These are phyloP conservation scores for Tieghemiomyces parasiticus DNA, from an alignment of 192 early-diverging fungal genomes.

Conservation along the genomic window DNA sequence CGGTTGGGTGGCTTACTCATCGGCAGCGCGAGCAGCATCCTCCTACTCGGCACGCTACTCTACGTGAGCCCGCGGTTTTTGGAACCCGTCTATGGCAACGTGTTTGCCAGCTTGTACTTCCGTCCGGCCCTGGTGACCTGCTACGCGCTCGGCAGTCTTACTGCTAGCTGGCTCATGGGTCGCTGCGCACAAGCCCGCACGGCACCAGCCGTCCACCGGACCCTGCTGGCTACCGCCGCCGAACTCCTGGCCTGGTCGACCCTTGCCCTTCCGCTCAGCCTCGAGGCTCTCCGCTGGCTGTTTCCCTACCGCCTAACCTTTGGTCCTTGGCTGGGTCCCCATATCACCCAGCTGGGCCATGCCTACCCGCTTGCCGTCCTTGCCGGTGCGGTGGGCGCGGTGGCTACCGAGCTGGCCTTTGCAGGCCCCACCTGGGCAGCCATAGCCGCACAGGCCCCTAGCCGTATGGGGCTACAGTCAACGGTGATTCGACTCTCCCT, in stretches of 20 bases:
- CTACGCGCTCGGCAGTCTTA: conserved; percentile 29
- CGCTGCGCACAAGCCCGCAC: not conserved
- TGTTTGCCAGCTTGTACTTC: conserved; percentile 37
- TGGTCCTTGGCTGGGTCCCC: conserved; percentile 5
- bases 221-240: not conserved
- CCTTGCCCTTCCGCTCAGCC: too few species aligned
- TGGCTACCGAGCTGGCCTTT: not conserved
- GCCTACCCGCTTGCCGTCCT: conserved; percentile 2
- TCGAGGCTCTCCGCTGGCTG: not conserved
- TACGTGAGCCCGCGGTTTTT: conserved; percentile 10
- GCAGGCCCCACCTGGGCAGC: not conserved
- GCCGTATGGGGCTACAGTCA: not conserved
- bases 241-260: too few species aligned
- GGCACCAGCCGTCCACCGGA: not conserved
- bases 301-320: not conserved
- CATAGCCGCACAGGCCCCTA: too few species aligned
- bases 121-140: conserved; percentile 20
- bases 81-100: conserved; percentile 53
- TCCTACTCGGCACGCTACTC: not conserved
- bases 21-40: not conserved
- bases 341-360: conserved; percentile 6
- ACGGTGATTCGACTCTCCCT: not conserved
- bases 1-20: not conserved
- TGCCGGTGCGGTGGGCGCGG: not conserved
- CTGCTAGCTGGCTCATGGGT: not conserved